These are phyloP conservation scores for Cutaneotrichosporon sp. DNA, from an alignment of 1,284 basidiomycete genomes.

Conservation along the genomic window DNA sequence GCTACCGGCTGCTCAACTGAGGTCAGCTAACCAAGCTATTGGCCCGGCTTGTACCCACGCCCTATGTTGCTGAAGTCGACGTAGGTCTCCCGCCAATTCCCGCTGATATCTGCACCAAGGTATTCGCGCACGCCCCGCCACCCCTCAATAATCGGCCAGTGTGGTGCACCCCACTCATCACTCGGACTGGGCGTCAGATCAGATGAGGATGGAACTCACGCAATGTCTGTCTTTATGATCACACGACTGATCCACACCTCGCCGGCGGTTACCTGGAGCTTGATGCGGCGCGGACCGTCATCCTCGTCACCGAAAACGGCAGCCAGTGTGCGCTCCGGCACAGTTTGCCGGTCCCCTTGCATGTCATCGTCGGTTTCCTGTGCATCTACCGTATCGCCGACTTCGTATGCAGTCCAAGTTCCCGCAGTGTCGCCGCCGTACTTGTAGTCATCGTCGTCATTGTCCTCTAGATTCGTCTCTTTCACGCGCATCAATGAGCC, in stretches of 20 bases:
- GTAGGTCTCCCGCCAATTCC: background rate
- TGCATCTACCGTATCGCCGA: no score
- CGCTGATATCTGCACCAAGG: background rate
- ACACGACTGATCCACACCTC: background rate
- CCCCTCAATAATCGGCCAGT: background rate
- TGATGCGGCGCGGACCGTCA: background rate
- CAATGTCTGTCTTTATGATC: background rate
- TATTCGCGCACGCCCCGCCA: background rate
- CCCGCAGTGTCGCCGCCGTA: no score
- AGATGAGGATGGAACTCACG: background rate
- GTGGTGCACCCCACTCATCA: constrained; percentile 1
- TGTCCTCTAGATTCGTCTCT: no score
- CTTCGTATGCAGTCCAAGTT: no score
- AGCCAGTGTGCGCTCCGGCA: background rate
- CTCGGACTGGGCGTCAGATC: background rate
- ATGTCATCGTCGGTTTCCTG: no score
- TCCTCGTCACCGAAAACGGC: background rate
- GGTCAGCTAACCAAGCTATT: background rate
- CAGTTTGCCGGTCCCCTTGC: no score
- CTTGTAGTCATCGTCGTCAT: no score
- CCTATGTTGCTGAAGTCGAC: background rate
- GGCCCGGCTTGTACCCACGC: background rate
- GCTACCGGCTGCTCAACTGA: background rate
- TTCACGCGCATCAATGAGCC: no score
- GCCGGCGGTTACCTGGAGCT: background rate